Conservation (phyloP, 805 yeast genomes). For the Tetrapisispora namnaoensis region DNA sequence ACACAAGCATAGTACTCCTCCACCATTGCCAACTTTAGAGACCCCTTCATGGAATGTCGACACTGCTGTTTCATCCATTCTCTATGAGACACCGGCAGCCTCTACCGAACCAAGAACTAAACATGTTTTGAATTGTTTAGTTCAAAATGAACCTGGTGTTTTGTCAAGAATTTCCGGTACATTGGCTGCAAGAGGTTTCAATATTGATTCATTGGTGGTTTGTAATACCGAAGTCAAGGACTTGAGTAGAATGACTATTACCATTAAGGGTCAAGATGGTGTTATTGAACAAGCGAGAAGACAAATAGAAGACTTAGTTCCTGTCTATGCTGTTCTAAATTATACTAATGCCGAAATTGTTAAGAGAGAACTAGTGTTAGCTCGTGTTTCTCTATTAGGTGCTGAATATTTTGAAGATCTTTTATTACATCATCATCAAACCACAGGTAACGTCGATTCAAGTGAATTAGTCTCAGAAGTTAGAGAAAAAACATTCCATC, state of each 20-base stretch:
- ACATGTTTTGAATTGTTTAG: slow-evolving; percentile 92
- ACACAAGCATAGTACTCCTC: slow-evolving; percentile 77
- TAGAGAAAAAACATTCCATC: slow-evolving; percentile 54
- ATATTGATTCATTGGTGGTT: slow-evolving; percentile 93
- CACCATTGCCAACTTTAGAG: slow-evolving; percentile 86
- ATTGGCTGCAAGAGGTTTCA: slow-evolving; percentile 96
- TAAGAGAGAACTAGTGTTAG: slow-evolving; percentile 81
- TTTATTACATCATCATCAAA: slow-evolving; percentile 61
- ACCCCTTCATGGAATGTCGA: slow-evolving; percentile 94
- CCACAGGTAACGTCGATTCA: slow-evolving; percentile 21
- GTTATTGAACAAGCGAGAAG: slow-evolving; percentile 96
- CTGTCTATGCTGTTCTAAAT: slow-evolving; percentile 95
- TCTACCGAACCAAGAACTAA: slow-evolving; percentile 54
- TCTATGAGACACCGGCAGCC: slow-evolving; percentile 74
- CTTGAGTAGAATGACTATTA: slow-evolving; percentile 93
- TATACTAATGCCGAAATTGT: slow-evolving; percentile 85
- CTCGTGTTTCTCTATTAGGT: slow-evolving; percentile 86
- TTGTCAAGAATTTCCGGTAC: slow-evolving; percentile 88
- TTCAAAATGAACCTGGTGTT: slow-evolving; percentile 98
- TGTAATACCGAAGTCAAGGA: slow-evolving; percentile 95
- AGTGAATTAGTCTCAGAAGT: slow-evolving; percentile 22
- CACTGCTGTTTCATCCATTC: slow-evolving; percentile 89
- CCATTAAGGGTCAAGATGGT: slow-evolving; percentile 87
- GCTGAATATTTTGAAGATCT: slow-evolving; percentile 98
- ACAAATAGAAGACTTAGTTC: slow-evolving; percentile 95